Evolutionary conservation across 441 rosid species (phyloP), one percentile per base, ranked within the genome.

Genomic region (Geranium incanum): DNA sequence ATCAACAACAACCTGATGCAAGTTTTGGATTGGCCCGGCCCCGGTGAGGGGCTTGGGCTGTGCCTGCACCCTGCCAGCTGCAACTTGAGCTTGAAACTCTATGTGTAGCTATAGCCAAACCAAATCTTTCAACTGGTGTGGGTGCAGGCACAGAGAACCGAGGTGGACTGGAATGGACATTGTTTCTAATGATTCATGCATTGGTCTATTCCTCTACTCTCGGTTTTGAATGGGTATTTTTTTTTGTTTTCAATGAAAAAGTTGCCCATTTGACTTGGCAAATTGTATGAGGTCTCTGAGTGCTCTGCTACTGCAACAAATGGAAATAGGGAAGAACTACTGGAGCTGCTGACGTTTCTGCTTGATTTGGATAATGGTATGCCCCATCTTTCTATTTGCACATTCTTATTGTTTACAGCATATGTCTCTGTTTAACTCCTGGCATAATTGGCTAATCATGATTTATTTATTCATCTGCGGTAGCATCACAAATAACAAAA

Each of bases 21-120:
- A 86, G 85, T 87, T 88, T 86, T 82, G 96, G 93, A 80, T 83
- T 88, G 78, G 91, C 96, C 86, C 96, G 91, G 92, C 96, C 96
- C 92, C 88, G 89, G n/a, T 88, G 88, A 90, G 91, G 96, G 93
- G 93, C 91, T 78, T 77, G 91, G 90, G 87, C 96, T 82, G 80
- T 87, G 96, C 93, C 93, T 90, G 96, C 93, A 82, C 85, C 82
- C 87, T 80, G 91, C 91, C 87, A 75, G 83, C 75, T 64, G 81
- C 71, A 73, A 72, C 77, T 67, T 36, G 71, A 71, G 77, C 71
- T 71, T 74, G 77, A 72, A 79, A 70, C 28, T 63, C 50, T 60
- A 57, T 72, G 63, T 72, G 63, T 5, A 71, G 83, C 75, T 78
- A 66, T 38, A 55, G 74, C 65, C 19, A 60, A 43, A 60, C 2